Conservation (phyloP, 345 rosid species). For the Moricandia moricandioides region DNA sequence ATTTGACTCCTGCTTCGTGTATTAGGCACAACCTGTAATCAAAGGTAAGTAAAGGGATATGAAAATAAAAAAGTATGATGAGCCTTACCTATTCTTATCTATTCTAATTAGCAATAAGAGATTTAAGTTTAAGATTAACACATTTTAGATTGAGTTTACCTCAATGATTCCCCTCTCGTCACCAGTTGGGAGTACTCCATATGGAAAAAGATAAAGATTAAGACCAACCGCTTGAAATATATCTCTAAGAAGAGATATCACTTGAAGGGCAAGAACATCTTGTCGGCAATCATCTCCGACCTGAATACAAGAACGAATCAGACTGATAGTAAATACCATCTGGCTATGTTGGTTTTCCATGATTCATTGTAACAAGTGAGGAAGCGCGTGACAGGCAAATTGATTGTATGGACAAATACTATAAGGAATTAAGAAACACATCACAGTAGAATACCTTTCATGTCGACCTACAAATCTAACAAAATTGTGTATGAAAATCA, state of each 20-base stretch:
- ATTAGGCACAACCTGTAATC: constrained; percentile 82
- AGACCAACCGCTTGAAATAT: constrained; percentile 85
- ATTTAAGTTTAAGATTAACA: neutral
- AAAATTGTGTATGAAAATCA: neutral
- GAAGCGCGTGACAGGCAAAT: neutral
- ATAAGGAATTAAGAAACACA: neutral
- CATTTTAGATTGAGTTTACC: constrained; percentile 42
- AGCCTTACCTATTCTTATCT: neutral
- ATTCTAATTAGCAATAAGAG: neutral
- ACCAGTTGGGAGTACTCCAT: constrained; percentile 99
- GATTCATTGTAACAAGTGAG: constrained; percentile 4
- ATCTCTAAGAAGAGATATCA: constrained; percentile 87
- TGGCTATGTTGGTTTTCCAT: neutral
- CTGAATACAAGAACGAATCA: constrained; percentile 42
- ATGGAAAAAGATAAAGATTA: constrained; percentile 86
- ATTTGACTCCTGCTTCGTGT: constrained; percentile 95
- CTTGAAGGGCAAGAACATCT: constrained; percentile 99
- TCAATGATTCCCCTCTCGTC: constrained; percentile 94
- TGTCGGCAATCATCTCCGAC: constrained; percentile 99
- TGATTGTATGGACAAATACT: neutral
- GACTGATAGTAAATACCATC: constrained; percentile 16
- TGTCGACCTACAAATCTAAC: neutral
- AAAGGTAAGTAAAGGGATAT: neutral
- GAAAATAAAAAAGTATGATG: neutral
- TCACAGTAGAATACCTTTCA: constrained; percentile 1